Percentiles rank a stretch among this genome's conserved stretches.
phyloP scores from a whole-genome alignment of 176 grass and related monocot species.

The Raddia guianensis region DNA sequence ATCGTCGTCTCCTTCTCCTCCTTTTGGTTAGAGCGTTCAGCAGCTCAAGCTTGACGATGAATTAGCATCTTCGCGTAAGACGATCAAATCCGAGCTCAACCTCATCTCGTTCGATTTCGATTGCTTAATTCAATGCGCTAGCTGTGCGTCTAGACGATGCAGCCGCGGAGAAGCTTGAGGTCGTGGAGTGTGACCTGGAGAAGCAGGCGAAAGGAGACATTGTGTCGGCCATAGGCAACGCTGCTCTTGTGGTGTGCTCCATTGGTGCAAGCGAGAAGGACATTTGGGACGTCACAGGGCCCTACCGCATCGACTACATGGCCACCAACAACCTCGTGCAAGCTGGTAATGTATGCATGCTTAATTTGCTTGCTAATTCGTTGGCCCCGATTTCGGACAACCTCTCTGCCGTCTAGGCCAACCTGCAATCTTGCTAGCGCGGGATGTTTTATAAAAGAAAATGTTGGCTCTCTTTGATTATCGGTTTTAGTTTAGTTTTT shows the following conservation, averaged over 20 bases:
- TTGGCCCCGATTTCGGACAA: too few species aligned
- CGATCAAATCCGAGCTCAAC: neutral
- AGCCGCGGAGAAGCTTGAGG: conserved; percentile 70
- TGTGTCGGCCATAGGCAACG: conserved; percentile 58
- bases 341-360: conserved; percentile 35
- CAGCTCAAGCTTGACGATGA: conserved; percentile 56
- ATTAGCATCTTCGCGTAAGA: conserved; percentile 52
- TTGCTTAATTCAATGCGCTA: neutral
- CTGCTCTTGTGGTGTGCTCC: conserved; percentile 74
- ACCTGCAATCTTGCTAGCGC: too few species aligned
- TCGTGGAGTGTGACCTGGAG: conserved; percentile 93
- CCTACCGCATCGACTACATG: conserved; percentile 87
- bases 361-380: too few species aligned
- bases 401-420: too few species aligned
- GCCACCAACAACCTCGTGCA: conserved; percentile 76
- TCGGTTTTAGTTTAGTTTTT: too few species aligned
- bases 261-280: conserved; percentile 95
- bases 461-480: too few species aligned
- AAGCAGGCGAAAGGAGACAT: conserved; percentile 54
- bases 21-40: conserved; percentile 65
- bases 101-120: neutral
- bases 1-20: neutral
- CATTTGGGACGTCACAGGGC: conserved; percentile 75
- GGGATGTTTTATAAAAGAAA: too few species aligned
- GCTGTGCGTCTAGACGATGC: conserved; percentile 42